These are phyloP conservation scores for Metschnikowia lochheadii DNA, from an alignment of 805 yeast genomes.

Conservation along the genomic window DNA sequence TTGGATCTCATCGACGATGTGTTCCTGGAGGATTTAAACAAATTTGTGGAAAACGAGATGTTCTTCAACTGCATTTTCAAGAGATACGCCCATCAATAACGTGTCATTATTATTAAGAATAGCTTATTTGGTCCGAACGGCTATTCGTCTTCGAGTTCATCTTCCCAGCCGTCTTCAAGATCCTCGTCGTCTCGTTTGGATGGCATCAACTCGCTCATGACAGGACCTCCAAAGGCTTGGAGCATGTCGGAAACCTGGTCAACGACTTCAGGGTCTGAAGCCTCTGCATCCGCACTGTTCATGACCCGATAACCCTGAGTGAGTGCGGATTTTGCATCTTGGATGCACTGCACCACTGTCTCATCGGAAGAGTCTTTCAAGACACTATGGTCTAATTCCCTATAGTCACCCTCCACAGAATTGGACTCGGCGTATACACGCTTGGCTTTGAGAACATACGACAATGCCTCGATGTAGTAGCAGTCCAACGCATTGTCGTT, in stretches of 20 bases:
- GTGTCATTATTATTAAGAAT: conserved; percentile 19
- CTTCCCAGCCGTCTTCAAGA: conserved; percentile 48
- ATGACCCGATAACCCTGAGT: conserved; percentile 43
- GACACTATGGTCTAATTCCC: conserved; percentile 30
- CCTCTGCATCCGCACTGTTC: conserved; percentile 34
- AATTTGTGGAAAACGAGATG: conserved; percentile 4
- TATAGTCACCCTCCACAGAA: conserved; percentile 37
- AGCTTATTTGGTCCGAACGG: not conserved
- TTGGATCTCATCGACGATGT: not conserved
- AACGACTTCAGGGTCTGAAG: conserved; percentile 56
- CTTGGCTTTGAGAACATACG: conserved; percentile 48
- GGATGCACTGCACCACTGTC: conserved; percentile 25
- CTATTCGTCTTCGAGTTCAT: conserved; percentile 40
- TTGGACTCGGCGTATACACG: conserved; percentile 22
- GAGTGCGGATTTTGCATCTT: conserved; percentile 43
- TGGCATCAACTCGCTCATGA: conserved; percentile 42
- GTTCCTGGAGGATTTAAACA: conserved; percentile 1
- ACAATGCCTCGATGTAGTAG: conserved; percentile 78
- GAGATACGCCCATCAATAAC: not conserved
- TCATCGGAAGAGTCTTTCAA: conserved; percentile 22
- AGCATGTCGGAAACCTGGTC: conserved; percentile 51
- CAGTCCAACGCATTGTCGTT: conserved; percentile 83
- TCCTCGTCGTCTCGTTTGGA: conserved; percentile 22
- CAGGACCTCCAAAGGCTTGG: conserved; percentile 58
- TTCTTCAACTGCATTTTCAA: conserved; percentile 3